Evolutionary conservation across 1,139 yeast genomes (phyloP), one percentile per base, ranked within the genome.

Genomic region (Geotrichum histeridarum): DNA sequence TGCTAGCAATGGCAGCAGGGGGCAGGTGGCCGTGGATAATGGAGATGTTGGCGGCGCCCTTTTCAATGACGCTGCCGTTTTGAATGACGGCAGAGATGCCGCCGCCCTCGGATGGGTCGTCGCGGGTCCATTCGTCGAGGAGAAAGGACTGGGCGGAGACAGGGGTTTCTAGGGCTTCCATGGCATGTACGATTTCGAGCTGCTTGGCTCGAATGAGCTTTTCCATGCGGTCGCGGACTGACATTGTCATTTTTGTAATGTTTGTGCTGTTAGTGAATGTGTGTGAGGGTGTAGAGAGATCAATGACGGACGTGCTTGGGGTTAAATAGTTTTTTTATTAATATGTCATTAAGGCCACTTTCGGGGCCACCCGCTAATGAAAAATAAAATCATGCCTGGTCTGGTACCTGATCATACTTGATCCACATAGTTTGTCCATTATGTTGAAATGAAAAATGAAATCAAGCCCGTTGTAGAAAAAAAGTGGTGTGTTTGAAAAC

Each of bases 11-110:
- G 4, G 96, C 99, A 42, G 78, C 80, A 36, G 96, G 91, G 18
- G 97, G 96, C 59, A 93, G 76, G 42, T 71, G 77, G 33, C 99
- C 98, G 67, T 87, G 84, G 51, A 93, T 96, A 47, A 90, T 83
- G n/a, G 96, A 86, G 63, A 93, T 83, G 69, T 91, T 93, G 54
- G 90, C 96, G 58, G 98, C 99, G 42, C 95, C 99, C 68, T 93
- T 91, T 68, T 93, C 98, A 66, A 87, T 87, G 1, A 93, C 88
- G 48, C 84, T 77, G 57, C 99, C 98, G 61, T 88, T 83, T 67
- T 88, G 94, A 54, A 93, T 72, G 31, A 93, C 97, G 81, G 90
- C 88, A 2, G 96, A 83, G 60, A 83, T 80, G 53, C 99, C 99
- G 56, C 95, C 96, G 45, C 99, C 99, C 51, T 84, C 85, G 11